Evolutionary conservation across 176 grass and related monocot genomes (phyloP).

Genomic region (Paspalum vaginatum): DNA sequence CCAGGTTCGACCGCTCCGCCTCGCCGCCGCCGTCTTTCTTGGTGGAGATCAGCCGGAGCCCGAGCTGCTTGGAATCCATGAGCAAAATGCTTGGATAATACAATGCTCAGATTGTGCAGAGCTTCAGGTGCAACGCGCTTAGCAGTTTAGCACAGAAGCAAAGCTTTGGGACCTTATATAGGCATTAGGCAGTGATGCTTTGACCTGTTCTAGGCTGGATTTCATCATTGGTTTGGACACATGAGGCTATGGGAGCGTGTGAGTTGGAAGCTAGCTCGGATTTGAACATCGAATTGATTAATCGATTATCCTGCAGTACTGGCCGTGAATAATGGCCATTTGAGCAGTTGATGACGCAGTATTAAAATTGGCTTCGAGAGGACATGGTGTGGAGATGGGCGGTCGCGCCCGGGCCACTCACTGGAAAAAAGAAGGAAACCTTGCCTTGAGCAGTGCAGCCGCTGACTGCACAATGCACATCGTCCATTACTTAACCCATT

Average conservation of each 20-base stretch:
- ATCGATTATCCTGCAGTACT: background rate
- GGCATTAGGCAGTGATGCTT: background rate
- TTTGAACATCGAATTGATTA: background rate
- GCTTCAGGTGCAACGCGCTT: background rate
- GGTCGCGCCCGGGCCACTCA: background rate
- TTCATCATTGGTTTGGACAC: background rate
- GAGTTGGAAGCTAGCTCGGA: constrained; percentile 16
- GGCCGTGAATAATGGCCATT: background rate
- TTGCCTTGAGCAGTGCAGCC: background rate
- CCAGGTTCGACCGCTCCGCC: constrained; percentile 42
- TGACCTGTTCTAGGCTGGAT: constrained; percentile 39
- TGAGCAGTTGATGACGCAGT: background rate
- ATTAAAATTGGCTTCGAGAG: background rate
- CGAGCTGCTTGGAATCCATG: constrained; percentile 38
- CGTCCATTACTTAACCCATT: background rate
- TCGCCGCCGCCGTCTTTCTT: background rate
- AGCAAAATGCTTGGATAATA: no score
- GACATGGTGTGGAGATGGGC: constrained; percentile 22
- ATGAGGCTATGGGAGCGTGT: background rate
- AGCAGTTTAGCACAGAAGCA: no score
- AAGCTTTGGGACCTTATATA: constrained; percentile 22
- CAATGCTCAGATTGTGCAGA: background rate
- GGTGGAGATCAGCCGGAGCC: background rate
- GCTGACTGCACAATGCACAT: no score
- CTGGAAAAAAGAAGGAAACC: background rate